Evolutionary conservation across 2,329 filamentous ascomycete genomes (phyloP).

Genomic region (Zasmidium cellare): DNA sequence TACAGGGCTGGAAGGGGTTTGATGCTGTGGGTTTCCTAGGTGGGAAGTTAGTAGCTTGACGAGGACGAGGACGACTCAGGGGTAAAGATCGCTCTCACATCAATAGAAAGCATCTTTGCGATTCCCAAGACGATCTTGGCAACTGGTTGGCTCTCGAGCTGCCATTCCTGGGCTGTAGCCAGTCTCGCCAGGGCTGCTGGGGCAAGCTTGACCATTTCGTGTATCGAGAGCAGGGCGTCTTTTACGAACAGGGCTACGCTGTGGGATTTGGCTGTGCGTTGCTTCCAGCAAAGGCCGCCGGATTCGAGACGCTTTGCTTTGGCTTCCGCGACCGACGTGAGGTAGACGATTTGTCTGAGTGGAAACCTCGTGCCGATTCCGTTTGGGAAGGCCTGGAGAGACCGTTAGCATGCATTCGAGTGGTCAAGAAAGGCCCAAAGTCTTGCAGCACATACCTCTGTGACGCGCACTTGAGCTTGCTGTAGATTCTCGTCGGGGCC

Average conservation of each 20-base stretch:
- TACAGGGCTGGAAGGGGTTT: neutral
- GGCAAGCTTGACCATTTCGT: neutral
- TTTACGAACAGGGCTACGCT: neutral
- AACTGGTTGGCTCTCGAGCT: neutral
- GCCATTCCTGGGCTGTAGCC: neutral
- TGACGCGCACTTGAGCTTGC: too few species aligned
- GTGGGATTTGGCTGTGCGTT: neutral
- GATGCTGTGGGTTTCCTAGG: neutral
- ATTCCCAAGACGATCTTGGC: neutral
- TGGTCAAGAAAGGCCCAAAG: neutral
- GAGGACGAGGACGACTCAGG: neutral
- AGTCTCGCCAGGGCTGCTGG: neutral
- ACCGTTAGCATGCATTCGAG: neutral
- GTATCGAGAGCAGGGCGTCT: neutral
- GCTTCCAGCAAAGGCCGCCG: neutral
- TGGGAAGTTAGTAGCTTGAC: neutral
- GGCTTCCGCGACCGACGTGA: neutral
- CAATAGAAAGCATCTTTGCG: neutral
- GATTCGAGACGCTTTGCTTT: neutral
- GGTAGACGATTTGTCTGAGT: neutral
- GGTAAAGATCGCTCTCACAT: neutral
- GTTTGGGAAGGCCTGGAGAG: neutral
- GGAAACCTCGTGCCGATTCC: neutral
- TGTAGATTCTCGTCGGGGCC: too few species aligned
- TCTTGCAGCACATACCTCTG: neutral